Base-by-base conservation (phyloP, 2,329 filamentous ascomycete species). In the Talaromyces sp. region DNA sequence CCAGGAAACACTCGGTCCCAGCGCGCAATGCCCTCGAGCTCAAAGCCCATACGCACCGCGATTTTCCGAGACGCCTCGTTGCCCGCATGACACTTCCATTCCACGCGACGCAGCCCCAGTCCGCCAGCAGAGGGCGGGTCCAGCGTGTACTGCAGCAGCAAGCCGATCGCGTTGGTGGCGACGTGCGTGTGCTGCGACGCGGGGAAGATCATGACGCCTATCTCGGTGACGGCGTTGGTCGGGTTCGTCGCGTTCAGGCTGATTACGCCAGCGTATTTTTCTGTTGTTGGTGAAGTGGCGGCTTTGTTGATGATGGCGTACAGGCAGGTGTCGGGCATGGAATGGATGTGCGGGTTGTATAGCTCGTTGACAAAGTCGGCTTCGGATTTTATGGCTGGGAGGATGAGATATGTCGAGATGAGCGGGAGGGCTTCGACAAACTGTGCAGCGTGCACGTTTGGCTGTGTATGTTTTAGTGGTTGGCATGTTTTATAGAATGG, bases 101-200 rank as follows among this genome's bases (percentile, higher is more conserved):
- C 67, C 22, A 77, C 67, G 25, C 74, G 65, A 25, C 65, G 62
- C 19, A 76, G 61, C 5, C 67, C 69, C 49, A 71, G 54, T 2
- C 67, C 69, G 0, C 66, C 66, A 10, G 62, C 47, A 4, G 56
- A 42, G 0, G 66, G 64, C 1, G 62, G 56, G 36, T 72, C 66
- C 3, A 72, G 51, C 6, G 70, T 70, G 61, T 72, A 68, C 47
- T 70, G 69, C 55, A 77, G 58, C 61, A 77, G 56, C 27, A 77
- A 65, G 4, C 73, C 73, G 15, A 72, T 68, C 19, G 74, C 68
- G 59, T 75, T 70, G 8, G 69, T 72, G 27, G 70, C 69, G 36
- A 78, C 73, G 59, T 76, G 72, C 6, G 73, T 75, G 32, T 68
- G 66, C 52, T 77, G 73, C 59, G 70, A 76, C 3, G 61, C 36